Evolutionary conservation across 202 grass and related monocot genomes (phyloP).

Genomic region (Panicum hallii): DNA sequence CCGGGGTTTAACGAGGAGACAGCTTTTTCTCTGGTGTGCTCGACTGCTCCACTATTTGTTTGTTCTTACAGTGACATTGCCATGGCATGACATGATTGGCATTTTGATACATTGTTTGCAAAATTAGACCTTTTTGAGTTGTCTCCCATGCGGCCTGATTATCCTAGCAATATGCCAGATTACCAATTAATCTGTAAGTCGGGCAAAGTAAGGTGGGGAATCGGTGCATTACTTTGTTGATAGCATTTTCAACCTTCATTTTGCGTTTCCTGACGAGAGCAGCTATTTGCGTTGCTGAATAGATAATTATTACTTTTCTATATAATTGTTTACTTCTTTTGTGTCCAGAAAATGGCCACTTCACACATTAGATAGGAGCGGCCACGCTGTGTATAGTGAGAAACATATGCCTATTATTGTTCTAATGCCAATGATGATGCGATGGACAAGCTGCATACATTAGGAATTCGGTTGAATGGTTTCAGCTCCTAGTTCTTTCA

Average conservation of each 20-base stretch:
- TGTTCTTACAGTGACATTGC: background rate
- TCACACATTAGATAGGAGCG: background rate
- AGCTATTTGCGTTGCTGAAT: background rate
- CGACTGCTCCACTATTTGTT: constrained; percentile 1
- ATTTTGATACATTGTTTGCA: background rate
- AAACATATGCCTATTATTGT: background rate
- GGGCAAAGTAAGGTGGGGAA: background rate
- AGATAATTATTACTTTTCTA: background rate
- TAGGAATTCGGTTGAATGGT: background rate
- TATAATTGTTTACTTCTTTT: background rate
- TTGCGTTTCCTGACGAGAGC: background rate
- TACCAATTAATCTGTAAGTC: background rate
- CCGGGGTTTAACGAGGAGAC: constrained; percentile 65
- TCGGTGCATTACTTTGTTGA: background rate
- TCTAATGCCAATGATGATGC: background rate
- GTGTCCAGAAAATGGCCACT: background rate
- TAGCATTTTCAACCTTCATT: background rate
- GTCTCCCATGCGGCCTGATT: background rate
- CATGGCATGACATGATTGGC: background rate
- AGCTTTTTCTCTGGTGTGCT: constrained; percentile 70
- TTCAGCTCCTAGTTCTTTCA: background rate
- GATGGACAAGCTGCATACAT: background rate
- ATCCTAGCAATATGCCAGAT: background rate
- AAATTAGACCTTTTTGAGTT: background rate
- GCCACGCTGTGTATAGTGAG: background rate